Evolutionary conservation across 495 filamentous ascomycete genomes (phyloP), one percentile per base, ranked within the genome.

Genomic region (Penicillium diatomitis): DNA sequence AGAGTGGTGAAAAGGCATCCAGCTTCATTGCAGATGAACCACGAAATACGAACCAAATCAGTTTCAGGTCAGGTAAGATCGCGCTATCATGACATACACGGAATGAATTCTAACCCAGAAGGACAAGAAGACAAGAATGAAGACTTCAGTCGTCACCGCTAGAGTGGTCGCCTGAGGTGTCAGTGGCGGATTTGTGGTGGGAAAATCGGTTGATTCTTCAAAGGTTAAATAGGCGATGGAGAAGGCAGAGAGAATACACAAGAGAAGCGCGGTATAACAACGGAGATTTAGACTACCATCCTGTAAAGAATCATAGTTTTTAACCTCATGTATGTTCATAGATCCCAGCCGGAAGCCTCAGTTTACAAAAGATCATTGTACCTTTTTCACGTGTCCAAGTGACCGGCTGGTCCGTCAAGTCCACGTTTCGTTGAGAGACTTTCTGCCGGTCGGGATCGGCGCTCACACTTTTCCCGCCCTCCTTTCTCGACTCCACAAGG

Each of bases 391-490:
- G 20, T 20, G 34, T 10, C 10, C 34, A 29, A 33, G n/a, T 12
- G 10, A 48, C 41, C 37, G 34, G 34, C n/a, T 30, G 8, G 20
- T 34, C 33, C 29, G 11, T 47, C 32, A 36, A 40, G 38, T 39
- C 43, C 39, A 41, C 38, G 41, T 45, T 34, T 32, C 31, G 41
- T 42, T 41, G 40, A 39, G 34, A 41, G 41, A n/a, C 28, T 42
- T 53, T 58, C 52, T 55, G 55, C 52, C 57, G 51, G 53, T 44
- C 53, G 52, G 40, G 53, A 61, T 61, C 52, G 51, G 52, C 52
- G 36, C 43, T 61, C 60, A 54, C 57, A 62, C 41, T 63, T 63
- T 63, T 63, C 57, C 60, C 60, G 57, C 56, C 57, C 59, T 56
- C 60, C 60, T 57, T 62, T 60, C 56, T 53, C 32, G 41, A 54